A percentile compares a stretch with the other conserved stretches of the same genome.
These are phyloP conservation scores for Trichosporon inkin DNA, from an alignment of 1,284 basidiomycete genomes.

Conservation along the genomic window DNA sequence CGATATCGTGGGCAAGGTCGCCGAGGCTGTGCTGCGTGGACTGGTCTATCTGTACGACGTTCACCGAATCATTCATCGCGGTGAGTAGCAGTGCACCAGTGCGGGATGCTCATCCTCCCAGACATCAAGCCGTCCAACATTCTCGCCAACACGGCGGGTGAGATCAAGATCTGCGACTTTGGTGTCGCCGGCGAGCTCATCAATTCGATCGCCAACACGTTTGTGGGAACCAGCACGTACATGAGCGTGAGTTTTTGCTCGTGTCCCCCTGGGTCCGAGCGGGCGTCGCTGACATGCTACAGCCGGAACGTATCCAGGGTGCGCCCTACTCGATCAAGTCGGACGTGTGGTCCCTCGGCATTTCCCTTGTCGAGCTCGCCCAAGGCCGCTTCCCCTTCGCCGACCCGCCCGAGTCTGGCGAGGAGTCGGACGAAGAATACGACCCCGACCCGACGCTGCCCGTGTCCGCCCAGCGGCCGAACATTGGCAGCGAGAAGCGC, in stretches of 20 bases:
- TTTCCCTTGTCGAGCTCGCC: slow-evolving; percentile 89
- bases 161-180: slow-evolving; percentile 99
- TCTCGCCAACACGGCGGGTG: slow-evolving; percentile 83
- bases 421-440: slow-evolving; percentile 59
- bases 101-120: slow-evolving; percentile 41
- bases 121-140: slow-evolving; percentile 99
- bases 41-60: slow-evolving; percentile 97
- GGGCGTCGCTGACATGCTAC: slow-evolving; percentile 14
- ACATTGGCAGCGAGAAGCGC: slow-evolving; percentile 36
- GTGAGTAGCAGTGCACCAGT: slow-evolving; percentile 38
- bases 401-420: slow-evolving; percentile 63
- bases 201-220: slow-evolving; percentile 97
- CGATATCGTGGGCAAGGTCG: slow-evolving; percentile 83
- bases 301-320: slow-evolving; percentile 98
- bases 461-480: slow-evolving; percentile 33
- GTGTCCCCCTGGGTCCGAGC: neutral
- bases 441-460: slow-evolving; percentile 47
- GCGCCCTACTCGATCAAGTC: slow-evolving; percentile 96
- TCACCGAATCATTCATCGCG: slow-evolving; percentile 98
- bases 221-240: slow-evolving; percentile 96
- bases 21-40: slow-evolving; percentile 86
- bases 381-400: slow-evolving; percentile 90
- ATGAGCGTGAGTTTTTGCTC: slow-evolving; percentile 76
- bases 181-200: slow-evolving; percentile 97
- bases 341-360: slow-evolving; percentile 94